Evolutionary conservation across 345 rosid genomes (phyloP).

Genomic region (Moricandia moricandioides): DNA sequence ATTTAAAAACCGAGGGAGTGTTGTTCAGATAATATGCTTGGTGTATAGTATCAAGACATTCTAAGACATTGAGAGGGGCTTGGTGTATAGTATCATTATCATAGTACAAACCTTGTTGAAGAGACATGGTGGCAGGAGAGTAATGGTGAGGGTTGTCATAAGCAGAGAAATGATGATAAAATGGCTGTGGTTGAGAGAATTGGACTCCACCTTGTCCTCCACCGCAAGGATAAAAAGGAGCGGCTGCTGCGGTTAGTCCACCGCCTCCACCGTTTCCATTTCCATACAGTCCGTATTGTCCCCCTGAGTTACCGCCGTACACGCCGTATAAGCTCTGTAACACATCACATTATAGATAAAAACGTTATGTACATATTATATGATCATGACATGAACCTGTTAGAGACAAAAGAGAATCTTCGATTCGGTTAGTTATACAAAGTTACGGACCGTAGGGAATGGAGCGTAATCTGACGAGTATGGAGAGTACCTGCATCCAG

Average conservation of each 20-base stretch:
- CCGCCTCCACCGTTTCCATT: conserved; percentile 22
- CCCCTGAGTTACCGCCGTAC: conserved; percentile 26
- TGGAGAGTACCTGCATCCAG: conserved; percentile 68
- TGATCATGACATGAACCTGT: not conserved
- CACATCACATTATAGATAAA: not conserved
- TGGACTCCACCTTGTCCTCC: conserved; percentile 24
- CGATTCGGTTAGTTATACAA: not conserved
- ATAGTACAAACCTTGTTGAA: conserved; percentile 32
- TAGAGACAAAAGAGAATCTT: conserved; percentile 10
- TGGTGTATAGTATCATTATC: not conserved
- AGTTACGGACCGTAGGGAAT: conserved; percentile 78
- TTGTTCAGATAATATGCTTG: too few relatives aligned
- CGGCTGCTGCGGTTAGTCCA: conserved; percentile 37
- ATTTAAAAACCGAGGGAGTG: too few relatives aligned
- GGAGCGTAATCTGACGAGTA: conserved; percentile 73
- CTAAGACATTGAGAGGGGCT: too few relatives aligned
- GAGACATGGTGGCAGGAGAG: conserved; percentile 27
- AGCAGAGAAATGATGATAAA: conserved; percentile 29
- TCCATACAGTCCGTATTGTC: conserved; percentile 30
- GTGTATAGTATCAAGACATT: too few relatives aligned
- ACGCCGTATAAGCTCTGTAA: conserved; percentile 31
- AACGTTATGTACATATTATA: not conserved
- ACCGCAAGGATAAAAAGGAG: conserved; percentile 38
- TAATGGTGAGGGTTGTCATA: conserved; percentile 34
- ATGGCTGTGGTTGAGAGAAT: conserved; percentile 24